A percentile compares a stretch with the other conserved stretches of the same genome.
Conservation (phyloP, 345 rosid genomes). For the Schrenkiella parvula region DNA sequence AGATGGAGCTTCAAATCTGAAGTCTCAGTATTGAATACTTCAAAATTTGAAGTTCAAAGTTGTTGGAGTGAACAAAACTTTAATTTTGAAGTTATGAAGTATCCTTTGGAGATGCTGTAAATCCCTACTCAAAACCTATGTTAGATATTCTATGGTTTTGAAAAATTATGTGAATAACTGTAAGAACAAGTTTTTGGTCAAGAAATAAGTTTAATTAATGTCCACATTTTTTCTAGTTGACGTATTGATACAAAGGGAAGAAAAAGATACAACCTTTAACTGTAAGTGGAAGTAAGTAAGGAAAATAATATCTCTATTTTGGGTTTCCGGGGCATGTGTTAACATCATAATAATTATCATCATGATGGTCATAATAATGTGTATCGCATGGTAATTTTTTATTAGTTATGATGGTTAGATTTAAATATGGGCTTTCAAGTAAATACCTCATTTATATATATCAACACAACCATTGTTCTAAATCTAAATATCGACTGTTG, state of each 20-base stretch:
- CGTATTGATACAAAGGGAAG: neutral
- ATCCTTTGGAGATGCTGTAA: too few species aligned
- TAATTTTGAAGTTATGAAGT: too few species aligned
- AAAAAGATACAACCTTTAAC: neutral
- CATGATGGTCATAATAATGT: slow-evolving; percentile 16
- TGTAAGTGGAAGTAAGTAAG: slow-evolving; percentile 14
- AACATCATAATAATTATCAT: slow-evolving; percentile 15
- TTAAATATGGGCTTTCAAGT: neutral
- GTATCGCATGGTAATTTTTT: slow-evolving; percentile 9
- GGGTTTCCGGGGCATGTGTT: neutral
- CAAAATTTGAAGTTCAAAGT: too few species aligned
- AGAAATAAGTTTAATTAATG: neutral
- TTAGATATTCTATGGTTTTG: too few species aligned
- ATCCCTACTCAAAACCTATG: too few species aligned
- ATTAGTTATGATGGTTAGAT: neutral
- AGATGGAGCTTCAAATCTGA: too few species aligned
- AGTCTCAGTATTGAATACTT: too few species aligned
- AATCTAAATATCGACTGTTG: too few species aligned
- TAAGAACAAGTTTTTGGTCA: neutral
- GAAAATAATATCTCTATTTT: slow-evolving; percentile 14
- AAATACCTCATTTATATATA: too few species aligned
- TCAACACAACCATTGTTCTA: too few species aligned
- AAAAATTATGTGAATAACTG: neutral
- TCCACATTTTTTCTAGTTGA: neutral
- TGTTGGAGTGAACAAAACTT: too few species aligned